Evolutionary conservation across 2,329 filamentous ascomycete genomes (phyloP).

Genomic region (Curvularia sp.): DNA sequence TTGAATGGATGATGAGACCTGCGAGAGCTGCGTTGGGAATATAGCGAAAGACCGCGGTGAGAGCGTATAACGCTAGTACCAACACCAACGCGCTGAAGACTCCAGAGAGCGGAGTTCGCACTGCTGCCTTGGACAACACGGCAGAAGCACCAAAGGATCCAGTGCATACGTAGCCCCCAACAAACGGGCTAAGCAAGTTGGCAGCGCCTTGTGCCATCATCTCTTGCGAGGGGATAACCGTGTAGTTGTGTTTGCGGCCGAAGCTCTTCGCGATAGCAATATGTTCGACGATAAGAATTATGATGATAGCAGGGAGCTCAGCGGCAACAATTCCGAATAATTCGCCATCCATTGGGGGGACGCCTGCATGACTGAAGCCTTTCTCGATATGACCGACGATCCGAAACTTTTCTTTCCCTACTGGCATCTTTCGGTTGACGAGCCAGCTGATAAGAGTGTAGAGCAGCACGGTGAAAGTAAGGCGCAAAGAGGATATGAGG

Average conservation of each 20-base stretch:
- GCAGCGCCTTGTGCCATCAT: slow-evolving; percentile 89
- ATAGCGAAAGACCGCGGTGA: slow-evolving; percentile 88
- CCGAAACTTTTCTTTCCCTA: slow-evolving; percentile 62
- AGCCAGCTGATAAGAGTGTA: slow-evolving; percentile 90
- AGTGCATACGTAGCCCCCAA: slow-evolving; percentile 87
- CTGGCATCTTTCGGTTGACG: slow-evolving; percentile 63
- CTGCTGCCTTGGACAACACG: slow-evolving; percentile 93
- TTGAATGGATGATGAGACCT: slow-evolving; percentile 91
- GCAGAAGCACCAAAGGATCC: slow-evolving; percentile 94
- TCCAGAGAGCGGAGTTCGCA: slow-evolving; percentile 86
- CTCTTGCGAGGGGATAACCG: slow-evolving; percentile 90
- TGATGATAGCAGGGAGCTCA: slow-evolving; percentile 81
- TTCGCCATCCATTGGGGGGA: slow-evolving; percentile 69
- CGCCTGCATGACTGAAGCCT: slow-evolving; percentile 79
- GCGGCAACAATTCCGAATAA: slow-evolving; percentile 72
- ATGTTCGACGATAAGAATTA: slow-evolving; percentile 91
- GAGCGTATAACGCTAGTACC: slow-evolving; percentile 82
- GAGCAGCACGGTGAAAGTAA: slow-evolving; percentile 84
- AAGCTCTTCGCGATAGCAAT: slow-evolving; percentile 96
- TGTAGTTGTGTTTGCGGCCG: slow-evolving; percentile 90
- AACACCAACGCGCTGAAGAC: slow-evolving; percentile 84
- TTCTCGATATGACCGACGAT: slow-evolving; percentile 79
- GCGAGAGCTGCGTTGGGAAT: slow-evolving; percentile 82
- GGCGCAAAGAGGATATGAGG: slow-evolving; percentile 85
- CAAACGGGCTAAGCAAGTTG: slow-evolving; percentile 85